Conservation (phyloP, 2,329 filamentous ascomycete genomes). For the Lasiodiplodia gonubiensis region DNA sequence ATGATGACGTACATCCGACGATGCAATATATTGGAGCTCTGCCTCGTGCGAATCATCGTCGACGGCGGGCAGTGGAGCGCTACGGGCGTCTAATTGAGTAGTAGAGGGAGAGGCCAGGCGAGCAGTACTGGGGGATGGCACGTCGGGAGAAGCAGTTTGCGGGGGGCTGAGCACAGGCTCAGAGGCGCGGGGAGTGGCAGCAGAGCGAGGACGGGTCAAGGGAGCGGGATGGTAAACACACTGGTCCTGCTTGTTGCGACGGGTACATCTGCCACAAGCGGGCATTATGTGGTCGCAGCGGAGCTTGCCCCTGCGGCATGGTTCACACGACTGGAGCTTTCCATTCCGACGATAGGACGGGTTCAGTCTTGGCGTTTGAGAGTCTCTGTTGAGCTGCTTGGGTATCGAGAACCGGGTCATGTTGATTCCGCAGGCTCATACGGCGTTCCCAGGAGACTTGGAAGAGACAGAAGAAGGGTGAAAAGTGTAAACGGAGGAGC, state of each 20-base stretch:
- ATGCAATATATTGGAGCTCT: slow-evolving; percentile 6
- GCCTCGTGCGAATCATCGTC: slow-evolving; percentile 5
- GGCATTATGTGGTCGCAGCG: slow-evolving; percentile 42
- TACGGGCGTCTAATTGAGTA: neutral
- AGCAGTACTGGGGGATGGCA: neutral
- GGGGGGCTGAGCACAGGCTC: slow-evolving; percentile 22
- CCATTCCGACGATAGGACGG: slow-evolving; percentile 42
- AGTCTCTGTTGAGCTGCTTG: slow-evolving; percentile 4
- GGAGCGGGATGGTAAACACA: slow-evolving; percentile 47
- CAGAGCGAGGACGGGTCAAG: slow-evolving; percentile 32
- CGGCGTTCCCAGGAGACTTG: slow-evolving; percentile 4
- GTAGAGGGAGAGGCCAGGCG: neutral
- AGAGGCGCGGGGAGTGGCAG: neutral
- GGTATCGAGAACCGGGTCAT: slow-evolving; percentile 26
- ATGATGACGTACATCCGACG: slow-evolving; percentile 19
- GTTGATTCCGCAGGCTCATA: neutral
- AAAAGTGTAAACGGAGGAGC: neutral
- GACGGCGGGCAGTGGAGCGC: neutral
- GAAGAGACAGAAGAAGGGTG: neutral
- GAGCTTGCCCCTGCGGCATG: slow-evolving; percentile 36
- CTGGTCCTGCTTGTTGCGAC: slow-evolving; percentile 37
- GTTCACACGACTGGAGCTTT: slow-evolving; percentile 47
- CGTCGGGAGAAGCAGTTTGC: slow-evolving; percentile 2
- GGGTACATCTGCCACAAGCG: slow-evolving; percentile 41
- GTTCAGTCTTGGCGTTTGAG: slow-evolving; percentile 11